Evolutionary conservation across 169 alveolate genomes (phyloP), one percentile per base, ranked within the genome.

Genomic region (Plasmodium coatneyi): DNA sequence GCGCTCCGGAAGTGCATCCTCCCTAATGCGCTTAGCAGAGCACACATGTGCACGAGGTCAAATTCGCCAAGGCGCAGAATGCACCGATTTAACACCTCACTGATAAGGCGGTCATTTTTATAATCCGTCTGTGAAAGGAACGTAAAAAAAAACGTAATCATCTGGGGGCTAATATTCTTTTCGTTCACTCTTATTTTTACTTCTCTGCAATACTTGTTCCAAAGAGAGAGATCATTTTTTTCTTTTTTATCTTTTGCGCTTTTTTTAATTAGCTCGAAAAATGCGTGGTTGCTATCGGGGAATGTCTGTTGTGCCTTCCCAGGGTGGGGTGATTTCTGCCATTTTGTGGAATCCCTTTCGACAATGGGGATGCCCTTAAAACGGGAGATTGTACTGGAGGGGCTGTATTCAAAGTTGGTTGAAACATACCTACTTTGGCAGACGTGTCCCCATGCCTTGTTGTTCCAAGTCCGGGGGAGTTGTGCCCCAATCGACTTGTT

Each of bases 71-170:
- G 60, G 5, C 92, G 74, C n/a, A 84, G 66, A 84, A 84, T 84
- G 32, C 92, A 84, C 19, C 92, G 80, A 84, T 84, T 84, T 60
- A 84, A 25, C 2, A 84, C 79, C 78, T 84, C 92, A 30, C 74
- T 84, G 10, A 84, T 39, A 46, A 71, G 76, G 22, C 83, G 14
- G 36, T 84, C 83, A 84, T 84, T 84, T 84, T 46, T 74, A 84
- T 84, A 84, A 14, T 84, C 92, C 4, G 84, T 84, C 25, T 84
- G 79, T 32, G 92, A 84, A 16, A 84, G 32, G 9, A 84, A 84
- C 0, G 92, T 60, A 72, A 84, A 72, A 46, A 46, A 30, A 14
- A 16, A 25, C 78, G 92, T 84, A 84, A 84, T 84, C 3, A 84
- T 84, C 54, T 34, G 49, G 3, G 92, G 84, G n/a, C 39, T 25